Evolutionary conservation across 805 yeast species (phyloP), one percentile per base, ranked within the genome.

Genomic region (Sugiyamaella valdiviana): DNA sequence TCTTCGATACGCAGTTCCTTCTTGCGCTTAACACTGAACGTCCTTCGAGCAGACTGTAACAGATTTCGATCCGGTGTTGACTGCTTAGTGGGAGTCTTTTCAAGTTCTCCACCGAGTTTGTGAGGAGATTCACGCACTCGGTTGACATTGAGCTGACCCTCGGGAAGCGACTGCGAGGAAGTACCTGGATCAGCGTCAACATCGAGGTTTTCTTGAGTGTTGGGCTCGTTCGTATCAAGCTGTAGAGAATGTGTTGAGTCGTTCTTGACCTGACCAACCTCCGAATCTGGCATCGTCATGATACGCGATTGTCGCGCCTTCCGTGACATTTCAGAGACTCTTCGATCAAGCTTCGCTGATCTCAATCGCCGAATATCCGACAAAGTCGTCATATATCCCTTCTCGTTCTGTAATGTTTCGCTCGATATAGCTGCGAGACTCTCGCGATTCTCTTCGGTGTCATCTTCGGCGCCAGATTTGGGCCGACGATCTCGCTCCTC

Each of bases 351-450:
- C 63, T 95, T 74, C 45, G 81, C 76, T 0, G 91, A 82, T 54
- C 90, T 74, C 62, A 87, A 68, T 42, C 88, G 71, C 42, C 88
- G 83, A 29, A 89, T 83, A 62, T 89, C 95, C 38, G 78, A 77
- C 37, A 89, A 69, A 0, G 93, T 83, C 53, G 78, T 75, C 48
- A 82, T 73, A 61, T 85, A 86, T n/a, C 76, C 73, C 48, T 47
- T 49, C 19, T 55, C 56, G 39, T 36, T 41, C 38, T 43, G 48
- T 15, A 54, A 37, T 40, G 48, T 21, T 5, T 36, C 20, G 16
- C 26, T 21, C 9, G 48, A 36, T 16, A n/a, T 17, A 9, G 24
- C 22, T 20, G 21, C 24, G 10, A 6, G 15, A 19, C 21, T 41
- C 22, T 24, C 15, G 19, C 9, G n/a, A 17, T 15, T 14, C 14